Conservation (phyloP, 2,329 filamentous ascomycete genomes). For the Onygena corvina region DNA sequence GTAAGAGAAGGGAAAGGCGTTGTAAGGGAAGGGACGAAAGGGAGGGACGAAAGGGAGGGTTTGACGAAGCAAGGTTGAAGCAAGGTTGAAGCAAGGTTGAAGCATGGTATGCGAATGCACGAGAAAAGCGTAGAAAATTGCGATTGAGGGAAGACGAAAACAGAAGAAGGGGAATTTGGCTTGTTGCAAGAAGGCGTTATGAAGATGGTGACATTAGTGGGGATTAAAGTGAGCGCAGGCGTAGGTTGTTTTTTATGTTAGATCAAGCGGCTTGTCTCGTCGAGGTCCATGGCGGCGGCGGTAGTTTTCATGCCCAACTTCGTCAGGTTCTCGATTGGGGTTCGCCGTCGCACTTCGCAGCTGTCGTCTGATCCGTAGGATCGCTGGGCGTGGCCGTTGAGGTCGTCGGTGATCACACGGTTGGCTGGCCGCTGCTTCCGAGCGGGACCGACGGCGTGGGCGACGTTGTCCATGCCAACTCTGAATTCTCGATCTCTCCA, state of each 20-base stretch:
- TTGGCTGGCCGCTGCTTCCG: not conserved
- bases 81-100: not conserved
- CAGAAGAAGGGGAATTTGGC: not conserved
- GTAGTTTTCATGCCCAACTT: constrained; percentile 6
- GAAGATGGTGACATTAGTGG: not conserved
- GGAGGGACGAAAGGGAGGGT: too few species aligned
- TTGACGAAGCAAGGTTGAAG: too few species aligned
- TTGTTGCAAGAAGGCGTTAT: not conserved
- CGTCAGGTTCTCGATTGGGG: constrained; percentile 11
- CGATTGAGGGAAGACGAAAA: not conserved
- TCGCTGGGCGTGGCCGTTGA: not conserved
- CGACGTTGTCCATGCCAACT: constrained; percentile 74
- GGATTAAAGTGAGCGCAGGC: not conserved
- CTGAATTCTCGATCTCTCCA: constrained; percentile 78
- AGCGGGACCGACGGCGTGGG: constrained; percentile 40
- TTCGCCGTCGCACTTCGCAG: constrained; percentile 10
- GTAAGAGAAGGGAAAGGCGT: not conserved
- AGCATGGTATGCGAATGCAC: not conserved
- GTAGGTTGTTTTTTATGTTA: too few species aligned
- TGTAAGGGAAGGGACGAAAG: too few species aligned
- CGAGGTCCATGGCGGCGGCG: constrained; percentile 6
- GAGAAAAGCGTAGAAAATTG: not conserved
- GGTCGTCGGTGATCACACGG: not conserved
- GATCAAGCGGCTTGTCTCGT: constrained; percentile 3
- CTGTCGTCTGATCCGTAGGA: constrained; percentile 4